Evolutionary conservation across 495 filamentous ascomycete genomes (phyloP), one percentile per base, ranked within the genome.

Genomic region (Neurospora tetrasperma): DNA sequence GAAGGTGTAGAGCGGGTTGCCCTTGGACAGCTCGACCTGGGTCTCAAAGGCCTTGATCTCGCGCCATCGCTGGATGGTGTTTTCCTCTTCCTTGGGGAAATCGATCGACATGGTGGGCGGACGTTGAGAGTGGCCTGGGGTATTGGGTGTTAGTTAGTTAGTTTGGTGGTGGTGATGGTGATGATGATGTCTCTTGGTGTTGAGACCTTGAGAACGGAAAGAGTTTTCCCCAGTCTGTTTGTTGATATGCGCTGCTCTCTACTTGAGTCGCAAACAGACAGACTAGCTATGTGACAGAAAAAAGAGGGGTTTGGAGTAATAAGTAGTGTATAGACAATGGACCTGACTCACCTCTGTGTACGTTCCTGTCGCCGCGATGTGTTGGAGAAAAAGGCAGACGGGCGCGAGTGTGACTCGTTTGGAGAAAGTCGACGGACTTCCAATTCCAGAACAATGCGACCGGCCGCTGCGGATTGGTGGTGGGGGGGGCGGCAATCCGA

Each of bases 51-150:
- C 95, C 78, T 93, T 87, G 83, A 97, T 97, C 79, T 94, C 92
- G 78, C 87, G 91, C 95, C 95, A 98, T 82, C 88, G 83, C 79
- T 88, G 82, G 80, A 97, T 89, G 79, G 95, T 85, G 72, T 82
- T 83, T 84, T 94, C 92, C 87, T 98, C 95, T 79, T 94, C 93
- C 80, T 91, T 90, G 71, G 94, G 92, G 82, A 97, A 97, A 83
- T 96, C 87, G 84, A 98, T 94, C 76, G 91, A 94, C 91, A 94
- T 96, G 72, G 66, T 79, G 72, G 70, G 71, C 71, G 66, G 62
- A 42, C 20, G 42, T 46, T 20, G 31, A 43, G 70, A 31, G 39
- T 23, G 16, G 35, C 43, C 70, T 38, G 35, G 35, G 35, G 35
- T 38, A 38, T 31, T 31, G 27, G 27, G 35, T 38, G 5, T 38